Percentiles rank a stretch among this genome's conserved stretches.
Evolutionary conservation across 331 rosid genomes (phyloP).

Genomic region (Ulmus americana): DNA sequence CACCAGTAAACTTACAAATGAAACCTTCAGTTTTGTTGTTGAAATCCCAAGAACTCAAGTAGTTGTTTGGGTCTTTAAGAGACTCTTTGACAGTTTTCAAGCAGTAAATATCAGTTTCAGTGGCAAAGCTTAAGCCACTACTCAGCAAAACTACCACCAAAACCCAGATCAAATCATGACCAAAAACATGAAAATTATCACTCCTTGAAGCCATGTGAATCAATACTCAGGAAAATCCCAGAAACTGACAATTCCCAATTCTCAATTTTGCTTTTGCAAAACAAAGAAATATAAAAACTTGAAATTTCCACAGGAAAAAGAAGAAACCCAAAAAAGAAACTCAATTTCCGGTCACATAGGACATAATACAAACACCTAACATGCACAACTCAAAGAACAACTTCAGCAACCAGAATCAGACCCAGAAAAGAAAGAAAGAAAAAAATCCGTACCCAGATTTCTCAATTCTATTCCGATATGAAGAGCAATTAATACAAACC

Average conservation of each 20-base stretch:
- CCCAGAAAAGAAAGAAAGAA: neutral
- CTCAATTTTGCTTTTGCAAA: no score
- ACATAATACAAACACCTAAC: no score
- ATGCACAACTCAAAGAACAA: no score
- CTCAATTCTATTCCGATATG: no score
- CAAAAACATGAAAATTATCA: slow-evolving; percentile 8
- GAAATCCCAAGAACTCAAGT: slow-evolving; percentile 34
- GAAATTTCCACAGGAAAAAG: neutral
- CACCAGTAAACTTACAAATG: slow-evolving; percentile 31
- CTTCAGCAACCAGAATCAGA: neutral
- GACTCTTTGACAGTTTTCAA: slow-evolving; percentile 28
- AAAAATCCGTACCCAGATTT: neutral
- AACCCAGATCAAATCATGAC: slow-evolving; percentile 7
- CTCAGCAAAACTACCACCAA: slow-evolving; percentile 12
- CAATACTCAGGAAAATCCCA: no score
- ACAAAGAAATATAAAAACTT: no score
- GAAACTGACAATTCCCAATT: no score
- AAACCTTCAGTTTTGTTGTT: slow-evolving; percentile 12
- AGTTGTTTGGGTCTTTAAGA: slow-evolving; percentile 21
- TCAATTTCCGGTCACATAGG: neutral
- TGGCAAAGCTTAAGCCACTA: slow-evolving; percentile 16
- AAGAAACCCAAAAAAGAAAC: neutral
- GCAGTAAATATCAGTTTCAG: slow-evolving; percentile 31
- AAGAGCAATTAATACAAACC: neutral
- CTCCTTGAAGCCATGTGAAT: neutral